A percentile compares a stretch with the other conserved stretches of the same genome.
Conservation (phyloP, 345 rosid genomes). For the Anacardium occidentale region DNA sequence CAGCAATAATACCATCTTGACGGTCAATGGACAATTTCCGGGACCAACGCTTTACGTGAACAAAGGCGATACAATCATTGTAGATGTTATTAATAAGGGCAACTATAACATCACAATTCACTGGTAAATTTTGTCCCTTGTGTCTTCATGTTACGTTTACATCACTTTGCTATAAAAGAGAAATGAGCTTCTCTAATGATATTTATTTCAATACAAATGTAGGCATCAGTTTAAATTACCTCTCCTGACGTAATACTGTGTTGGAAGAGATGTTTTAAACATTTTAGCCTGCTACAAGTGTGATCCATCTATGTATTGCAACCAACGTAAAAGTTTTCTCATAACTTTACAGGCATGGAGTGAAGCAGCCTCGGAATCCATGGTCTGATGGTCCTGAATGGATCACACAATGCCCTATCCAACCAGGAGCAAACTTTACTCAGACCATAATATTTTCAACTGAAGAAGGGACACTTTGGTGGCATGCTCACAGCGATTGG, state of each 20-base stretch:
- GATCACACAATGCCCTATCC: conserved; percentile 41
- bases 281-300: too few relatives aligned
- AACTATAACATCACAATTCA: conserved; percentile 35
- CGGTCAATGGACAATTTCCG: conserved; percentile 32
- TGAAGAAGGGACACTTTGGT: neutral
- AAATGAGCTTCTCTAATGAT: too few relatives aligned
- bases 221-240: too few relatives aligned
- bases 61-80: conserved; percentile 28
- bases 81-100: conserved; percentile 28
- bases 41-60: conserved; percentile 31
- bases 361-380: neutral
- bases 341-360: neutral
- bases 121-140: conserved; percentile 14
- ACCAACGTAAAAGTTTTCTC: neutral
- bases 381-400: conserved; percentile 40
- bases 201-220: too few relatives aligned
- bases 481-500: conserved; percentile 26
- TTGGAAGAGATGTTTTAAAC: too few relatives aligned
- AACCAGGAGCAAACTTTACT: conserved; percentile 25
- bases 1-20: conserved; percentile 28
- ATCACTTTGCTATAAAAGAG: too few relatives aligned
- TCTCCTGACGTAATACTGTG: too few relatives aligned
- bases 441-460: conserved; percentile 23
- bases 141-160: too few relatives aligned
- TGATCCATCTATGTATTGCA: too few relatives aligned